phyloP scores from a whole-genome alignment of 148 eudicot species.

The Vaccinium macrocarpon region DNA sequence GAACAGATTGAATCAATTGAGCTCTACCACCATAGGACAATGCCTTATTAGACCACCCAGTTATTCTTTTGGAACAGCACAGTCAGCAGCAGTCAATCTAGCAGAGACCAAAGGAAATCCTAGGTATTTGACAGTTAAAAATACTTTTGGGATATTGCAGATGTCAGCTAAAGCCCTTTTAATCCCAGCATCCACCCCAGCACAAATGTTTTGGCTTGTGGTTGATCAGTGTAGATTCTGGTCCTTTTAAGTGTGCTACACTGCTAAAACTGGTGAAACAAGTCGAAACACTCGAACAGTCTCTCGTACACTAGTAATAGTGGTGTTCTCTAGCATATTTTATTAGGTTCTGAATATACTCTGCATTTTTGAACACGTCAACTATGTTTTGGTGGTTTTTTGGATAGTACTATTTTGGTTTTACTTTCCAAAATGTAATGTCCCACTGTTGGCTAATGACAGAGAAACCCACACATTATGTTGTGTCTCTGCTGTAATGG shows the following conservation, averaged over 20 bases:
- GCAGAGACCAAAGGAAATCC: not conserved
- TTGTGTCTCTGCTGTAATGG: not conserved
- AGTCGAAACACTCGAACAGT: not conserved
- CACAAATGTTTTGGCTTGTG: not conserved
- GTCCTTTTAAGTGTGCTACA: not conserved
- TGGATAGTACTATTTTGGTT: not conserved
- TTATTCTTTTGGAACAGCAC: not conserved
- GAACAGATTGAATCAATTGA: not conserved
- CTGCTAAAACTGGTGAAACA: not conserved
- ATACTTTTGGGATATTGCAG: not conserved
- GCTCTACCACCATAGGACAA: not conserved
- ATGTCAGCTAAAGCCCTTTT: not conserved
- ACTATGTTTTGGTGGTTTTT: not conserved
- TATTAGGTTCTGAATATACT: not conserved
- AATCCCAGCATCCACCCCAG: not conserved
- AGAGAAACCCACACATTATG: not conserved
- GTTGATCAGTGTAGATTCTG: constrained; percentile 1
- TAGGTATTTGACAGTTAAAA: not conserved
- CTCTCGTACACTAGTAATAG: constrained; percentile 4
- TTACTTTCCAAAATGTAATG: not conserved
- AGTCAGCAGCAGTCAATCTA: not conserved
- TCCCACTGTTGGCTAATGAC: not conserved
- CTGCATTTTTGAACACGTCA: not conserved
- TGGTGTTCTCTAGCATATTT: not conserved
- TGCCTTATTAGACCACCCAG: not conserved